These are phyloP conservation scores for Russula olivacea DNA, from an alignment of 768 basidiomycete species.

Conservation along the genomic window DNA sequence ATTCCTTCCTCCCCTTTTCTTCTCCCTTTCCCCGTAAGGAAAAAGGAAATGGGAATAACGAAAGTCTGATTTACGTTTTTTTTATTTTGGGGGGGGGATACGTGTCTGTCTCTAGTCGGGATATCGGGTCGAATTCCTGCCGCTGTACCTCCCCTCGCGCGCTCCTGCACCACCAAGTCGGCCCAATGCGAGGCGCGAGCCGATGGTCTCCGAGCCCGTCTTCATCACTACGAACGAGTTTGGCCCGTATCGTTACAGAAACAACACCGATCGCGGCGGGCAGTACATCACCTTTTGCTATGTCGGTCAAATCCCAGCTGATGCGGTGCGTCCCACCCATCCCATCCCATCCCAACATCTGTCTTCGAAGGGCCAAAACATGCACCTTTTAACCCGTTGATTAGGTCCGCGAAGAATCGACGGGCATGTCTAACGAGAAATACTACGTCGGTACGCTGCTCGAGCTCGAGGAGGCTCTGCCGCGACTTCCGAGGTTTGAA, in stretches of 20 bases:
- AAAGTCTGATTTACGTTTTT: background rate
- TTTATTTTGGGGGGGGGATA: background rate
- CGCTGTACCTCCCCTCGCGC: slow-evolving; percentile 37
- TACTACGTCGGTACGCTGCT: slow-evolving; percentile 42
- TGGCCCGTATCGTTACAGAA: slow-evolving; percentile 22
- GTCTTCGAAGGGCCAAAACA: no score
- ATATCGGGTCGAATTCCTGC: slow-evolving; percentile 43
- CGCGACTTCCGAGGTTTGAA: slow-evolving; percentile 31
- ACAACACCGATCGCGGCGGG: slow-evolving; percentile 31
- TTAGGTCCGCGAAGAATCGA: slow-evolving; percentile 44
- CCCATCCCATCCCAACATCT: background rate
- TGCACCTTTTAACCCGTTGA: background rate
- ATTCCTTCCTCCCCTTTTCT: background rate
- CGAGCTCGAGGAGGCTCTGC: slow-evolving; percentile 40
- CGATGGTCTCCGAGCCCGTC: slow-evolving; percentile 41
- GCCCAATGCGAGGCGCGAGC: background rate
- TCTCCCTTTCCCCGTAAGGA: background rate
- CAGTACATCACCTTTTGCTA: slow-evolving; percentile 55
- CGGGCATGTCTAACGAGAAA: slow-evolving; percentile 55
- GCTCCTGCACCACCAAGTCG: slow-evolving; percentile 35
- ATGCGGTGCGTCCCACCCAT: slow-evolving; percentile 40
- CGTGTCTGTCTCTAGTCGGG: slow-evolving; percentile 39
- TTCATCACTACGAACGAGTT: slow-evolving; percentile 36
- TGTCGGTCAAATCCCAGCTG: slow-evolving; percentile 45
- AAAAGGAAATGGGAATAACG: no score